A percentile compares a stretch with the other conserved stretches of the same genome.
These are phyloP conservation scores for Saccharomycopsis sp. DNA, from an alignment of 805 yeast species.

Conservation along the genomic window DNA sequence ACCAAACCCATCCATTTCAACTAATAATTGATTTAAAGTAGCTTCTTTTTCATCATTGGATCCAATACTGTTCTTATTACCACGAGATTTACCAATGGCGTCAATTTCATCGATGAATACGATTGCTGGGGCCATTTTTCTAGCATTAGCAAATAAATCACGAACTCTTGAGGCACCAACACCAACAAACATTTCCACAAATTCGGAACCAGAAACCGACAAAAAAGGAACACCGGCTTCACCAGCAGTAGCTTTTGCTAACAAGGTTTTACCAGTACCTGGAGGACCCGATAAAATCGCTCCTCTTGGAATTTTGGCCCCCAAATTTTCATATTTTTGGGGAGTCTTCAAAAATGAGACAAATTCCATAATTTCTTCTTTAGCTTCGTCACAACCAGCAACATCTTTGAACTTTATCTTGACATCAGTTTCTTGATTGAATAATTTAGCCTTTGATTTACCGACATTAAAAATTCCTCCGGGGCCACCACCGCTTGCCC, in stretches of 20 bases:
- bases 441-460: slow-evolving; percentile 80
- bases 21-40: slow-evolving; percentile 88
- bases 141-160: slow-evolving; percentile 84
- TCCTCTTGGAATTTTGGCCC: slow-evolving; percentile 97
- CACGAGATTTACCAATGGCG: slow-evolving; percentile 94
- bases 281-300: slow-evolving; percentile 98
- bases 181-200: slow-evolving; percentile 98
- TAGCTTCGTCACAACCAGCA: slow-evolving; percentile 96
- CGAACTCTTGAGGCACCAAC: slow-evolving; percentile 98
- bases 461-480: slow-evolving; percentile 82
- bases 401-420: slow-evolving; percentile 87
- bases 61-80: slow-evolving; percentile 60
- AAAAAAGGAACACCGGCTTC: slow-evolving; percentile 97
- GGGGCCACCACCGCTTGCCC: slow-evolving; percentile 37
- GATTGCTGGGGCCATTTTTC: slow-evolving; percentile 90
- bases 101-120: slow-evolving; percentile 98
- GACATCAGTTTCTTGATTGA: slow-evolving; percentile 86
- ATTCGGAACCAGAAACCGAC: slow-evolving; percentile 95
- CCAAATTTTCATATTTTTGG: slow-evolving; percentile 77
- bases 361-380: slow-evolving; percentile 96
- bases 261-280: slow-evolving; percentile 96
- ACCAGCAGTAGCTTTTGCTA: slow-evolving; percentile 98
- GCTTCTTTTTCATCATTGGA: slow-evolving; percentile 96
- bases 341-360: slow-evolving; percentile 90
- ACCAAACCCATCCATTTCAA: slow-evolving; percentile 98